Evolutionary conservation across 2,329 filamentous ascomycete species (phyloP).

Genomic region (Aspergillus neoniger): DNA sequence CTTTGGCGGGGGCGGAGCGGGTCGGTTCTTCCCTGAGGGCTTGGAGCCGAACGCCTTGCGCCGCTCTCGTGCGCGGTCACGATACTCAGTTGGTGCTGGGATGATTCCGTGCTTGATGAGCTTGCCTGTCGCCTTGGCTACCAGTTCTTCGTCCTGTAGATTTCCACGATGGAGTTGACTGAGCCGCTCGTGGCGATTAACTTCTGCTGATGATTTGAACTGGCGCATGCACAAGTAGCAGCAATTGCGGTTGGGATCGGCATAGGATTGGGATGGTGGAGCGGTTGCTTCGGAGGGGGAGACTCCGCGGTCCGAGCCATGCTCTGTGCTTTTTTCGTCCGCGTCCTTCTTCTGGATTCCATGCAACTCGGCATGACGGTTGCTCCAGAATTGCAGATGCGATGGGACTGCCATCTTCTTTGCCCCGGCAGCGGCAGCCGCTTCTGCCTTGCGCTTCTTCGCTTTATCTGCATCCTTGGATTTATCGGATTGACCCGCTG

Average conservation of each 20-base stretch:
- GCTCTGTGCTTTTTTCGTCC: slow-evolving; percentile 26
- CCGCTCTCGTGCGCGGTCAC: slow-evolving; percentile 50
- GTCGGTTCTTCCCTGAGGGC: slow-evolving; percentile 22
- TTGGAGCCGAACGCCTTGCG: slow-evolving; percentile 47
- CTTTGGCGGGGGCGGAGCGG: slow-evolving; percentile 29
- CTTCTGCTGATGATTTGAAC: slow-evolving; percentile 57
- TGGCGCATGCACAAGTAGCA: slow-evolving; percentile 64
- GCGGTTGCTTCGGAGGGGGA: slow-evolving; percentile 26
- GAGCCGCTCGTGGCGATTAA: slow-evolving; percentile 61
- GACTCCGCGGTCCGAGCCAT: slow-evolving; percentile 29
- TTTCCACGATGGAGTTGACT: slow-evolving; percentile 61
- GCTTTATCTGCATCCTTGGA: slow-evolving; percentile 46
- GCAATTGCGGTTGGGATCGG: slow-evolving; percentile 58
- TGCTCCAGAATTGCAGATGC: slow-evolving; percentile 71
- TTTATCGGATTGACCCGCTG: slow-evolving; percentile 26
- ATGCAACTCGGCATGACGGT: slow-evolving; percentile 68
- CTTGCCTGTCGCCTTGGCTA: slow-evolving; percentile 44
- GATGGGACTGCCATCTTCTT: slow-evolving; percentile 59
- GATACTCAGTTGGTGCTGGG: slow-evolving; percentile 44
- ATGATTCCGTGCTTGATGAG: slow-evolving; percentile 46
- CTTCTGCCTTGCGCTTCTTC: slow-evolving; percentile 52
- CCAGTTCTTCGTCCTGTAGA: slow-evolving; percentile 53
- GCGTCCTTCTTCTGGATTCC: slow-evolving; percentile 46
- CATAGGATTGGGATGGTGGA: slow-evolving; percentile 59
- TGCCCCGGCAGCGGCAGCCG: slow-evolving; percentile 33